Base-by-base conservation (phyloP, 1,284 basidiomycete genomes). In the Ceraceosorus guamensis region DNA sequence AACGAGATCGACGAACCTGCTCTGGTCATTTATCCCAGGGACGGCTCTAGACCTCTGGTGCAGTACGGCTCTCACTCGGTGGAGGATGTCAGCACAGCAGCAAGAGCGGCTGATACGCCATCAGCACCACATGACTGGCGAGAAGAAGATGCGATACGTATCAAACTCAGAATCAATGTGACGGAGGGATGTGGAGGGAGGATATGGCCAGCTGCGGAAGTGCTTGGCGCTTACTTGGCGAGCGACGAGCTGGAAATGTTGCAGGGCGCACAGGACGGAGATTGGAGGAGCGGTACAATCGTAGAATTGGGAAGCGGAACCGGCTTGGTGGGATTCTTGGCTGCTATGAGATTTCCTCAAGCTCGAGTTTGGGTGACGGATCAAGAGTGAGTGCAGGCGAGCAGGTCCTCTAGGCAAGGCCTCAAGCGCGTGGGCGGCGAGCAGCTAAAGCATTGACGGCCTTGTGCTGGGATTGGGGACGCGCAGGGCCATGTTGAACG, bases 151-250 rank as follows among this genome's bases (percentile, higher is more conserved):
- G n/a, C n/a, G n/a, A n/a, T n/a, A n/a, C n/a, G n/a, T n/a, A n/a
- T n/a, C n/a, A n/a, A n/a, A n/a, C n/a, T n/a, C n/a, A n/a, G n/a
- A 35, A 81, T 90, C 2, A 88, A 91, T 72, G 84, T 88, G 33
- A 82, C 84, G 44, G 87, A 86, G 24, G 91, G 91, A 2, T 95
- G 91, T 74, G 91, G 91, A 13, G 91, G 91, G 0, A 83, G 91
- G 48, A 85, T 89, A 10, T 95, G 91, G 91, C 89, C 89, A 4
- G 87, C 91, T 11, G 91, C 90, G 61, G 84, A 91, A 82, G 90
- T 91, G 62, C 61, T 81, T 71, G 61, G 60, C 14, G 58, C 62
- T 18, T 71, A 67, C 62, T 61, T 67, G 53, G 59, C 68, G 39
- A 57, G 59, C 6, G 56, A 52, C 33, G 63, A 61, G 48, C 59